phyloP scores from a whole-genome alignment of 2,329 filamentous ascomycete genomes.

The Pseudocercospora fijiensis region DNA sequence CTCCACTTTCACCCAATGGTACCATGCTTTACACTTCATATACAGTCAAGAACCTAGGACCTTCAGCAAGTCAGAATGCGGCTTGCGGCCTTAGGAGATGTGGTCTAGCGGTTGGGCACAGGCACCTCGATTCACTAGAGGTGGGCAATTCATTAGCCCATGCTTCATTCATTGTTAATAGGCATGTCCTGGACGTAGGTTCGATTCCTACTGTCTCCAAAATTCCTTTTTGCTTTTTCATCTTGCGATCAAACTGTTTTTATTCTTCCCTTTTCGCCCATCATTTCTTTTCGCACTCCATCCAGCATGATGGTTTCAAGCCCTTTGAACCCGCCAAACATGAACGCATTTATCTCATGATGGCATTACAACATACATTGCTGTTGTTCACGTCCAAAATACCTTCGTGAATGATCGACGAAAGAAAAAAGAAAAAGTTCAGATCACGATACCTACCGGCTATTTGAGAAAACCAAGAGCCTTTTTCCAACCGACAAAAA shows the following conservation, averaged over 20 bases:
- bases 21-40: neutral
- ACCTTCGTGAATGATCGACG: no score
- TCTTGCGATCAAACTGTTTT: no score
- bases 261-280: neutral
- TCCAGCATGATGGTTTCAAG: no score
- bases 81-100: neutral
- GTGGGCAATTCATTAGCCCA: neutral
- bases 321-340: no score
- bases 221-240: neutral
- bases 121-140: neutral
- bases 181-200: neutral
- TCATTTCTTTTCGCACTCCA: no score
- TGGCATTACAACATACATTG: no score
- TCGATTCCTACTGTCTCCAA: neutral
- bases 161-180: neutral
- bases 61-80: neutral
- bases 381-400: no score
- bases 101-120: neutral
- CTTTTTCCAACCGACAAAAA: no score
- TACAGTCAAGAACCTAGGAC: neutral
- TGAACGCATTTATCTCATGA: no score
- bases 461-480: no score
- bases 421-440: no score
- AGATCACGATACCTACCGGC: no score
- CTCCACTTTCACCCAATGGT: neutral